Evolutionary conservation across 495 filamentous ascomycete species (phyloP), one percentile per base, ranked within the genome.

Genomic region (Neurospora intermedia): DNA sequence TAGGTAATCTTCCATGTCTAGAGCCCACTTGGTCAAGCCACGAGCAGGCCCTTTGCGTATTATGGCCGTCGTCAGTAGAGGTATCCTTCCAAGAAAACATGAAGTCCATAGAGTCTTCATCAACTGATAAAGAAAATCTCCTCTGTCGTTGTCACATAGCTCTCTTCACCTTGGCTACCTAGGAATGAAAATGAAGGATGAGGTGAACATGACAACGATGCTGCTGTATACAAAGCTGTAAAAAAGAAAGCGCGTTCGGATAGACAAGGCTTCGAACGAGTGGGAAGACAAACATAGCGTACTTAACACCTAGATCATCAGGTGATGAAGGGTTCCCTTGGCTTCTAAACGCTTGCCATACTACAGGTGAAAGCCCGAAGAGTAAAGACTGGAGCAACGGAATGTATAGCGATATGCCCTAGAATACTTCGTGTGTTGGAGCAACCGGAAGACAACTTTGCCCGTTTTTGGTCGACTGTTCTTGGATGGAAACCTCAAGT

Each of bases 11-110:
- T 39, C 39, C 39, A 39, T 39, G 39, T 39, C 7, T 0, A 39
- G 7, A 39, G 7, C 39, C 39, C 6, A 39, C 7, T 11, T 40
- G 9, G 39, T 13, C 41, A 96, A 99, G 87, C 93, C 93, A 73
- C 7, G 2, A 41, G 9, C 9, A 2, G 40, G 40, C 9, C 9
- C 40, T 40, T 10, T 8, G 39, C 8, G 7, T 10, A 40, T 40
- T 9, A 8, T 1, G 40, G 8, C 40, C 40, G 39, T 8, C 40
- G 2, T 41, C 40, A 41, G 6, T 0, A 8, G 38, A 39, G 38
- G 39, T 40, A 40, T 41, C 40, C 9, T 41, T 10, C 40, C 40
- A 41, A 40, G 9, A 40, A 9, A 40, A 40, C 9, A 11, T 9
- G 7, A 11, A 40, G 39, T 40, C 39, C 39, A 40, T 40, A 9